These are phyloP conservation scores for Helminthosporium solani DNA, from an alignment of 2,329 filamentous ascomycete species.

Conservation along the genomic window DNA sequence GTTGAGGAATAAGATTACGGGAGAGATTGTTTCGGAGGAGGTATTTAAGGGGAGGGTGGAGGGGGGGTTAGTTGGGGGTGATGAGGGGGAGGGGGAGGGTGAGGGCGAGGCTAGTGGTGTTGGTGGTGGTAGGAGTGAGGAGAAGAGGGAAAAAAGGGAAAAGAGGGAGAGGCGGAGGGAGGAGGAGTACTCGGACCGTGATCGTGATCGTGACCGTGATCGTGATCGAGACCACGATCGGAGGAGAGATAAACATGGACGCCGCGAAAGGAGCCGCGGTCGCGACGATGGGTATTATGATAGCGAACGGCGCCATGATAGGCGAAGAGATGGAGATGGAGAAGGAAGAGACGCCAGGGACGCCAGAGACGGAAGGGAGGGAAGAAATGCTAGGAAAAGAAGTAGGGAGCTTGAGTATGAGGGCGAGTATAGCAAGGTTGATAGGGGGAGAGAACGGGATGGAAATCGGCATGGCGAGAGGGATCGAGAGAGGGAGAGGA, in stretches of 20 bases:
- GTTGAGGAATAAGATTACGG: constrained; percentile 62
- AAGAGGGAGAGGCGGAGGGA: constrained; percentile 20
- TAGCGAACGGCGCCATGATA: constrained; percentile 8
- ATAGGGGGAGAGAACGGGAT: constrained; percentile 9
- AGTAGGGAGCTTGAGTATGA: constrained; percentile 15
- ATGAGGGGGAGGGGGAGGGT: constrained; percentile 22
- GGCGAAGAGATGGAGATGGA: constrained; percentile 19
- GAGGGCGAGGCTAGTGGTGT: constrained; percentile 23
- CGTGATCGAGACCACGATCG: constrained; percentile 4
- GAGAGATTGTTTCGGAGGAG: constrained; percentile 63
- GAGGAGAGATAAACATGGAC: neutral
- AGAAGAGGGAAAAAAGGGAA: constrained; percentile 21
- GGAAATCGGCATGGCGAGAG: constrained; percentile 27
- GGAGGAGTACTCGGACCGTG: constrained; percentile 9
- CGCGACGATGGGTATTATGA: constrained; percentile 1
- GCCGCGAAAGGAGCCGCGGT: neutral
- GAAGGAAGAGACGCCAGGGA: constrained; percentile 12
- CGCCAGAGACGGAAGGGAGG: constrained; percentile 20
- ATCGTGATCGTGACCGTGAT: constrained; percentile 7
- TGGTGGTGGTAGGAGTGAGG: constrained; percentile 15
- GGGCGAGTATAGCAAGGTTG: constrained; percentile 5
- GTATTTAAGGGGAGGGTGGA: constrained; percentile 57
- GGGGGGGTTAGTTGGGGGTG: constrained; percentile 48
- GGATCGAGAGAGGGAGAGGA: constrained; percentile 25
- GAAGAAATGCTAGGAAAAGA: constrained; percentile 16